Evolutionary conservation across 2,329 filamentous ascomycete species (phyloP).

Genomic region (Aspergillus sp.): DNA sequence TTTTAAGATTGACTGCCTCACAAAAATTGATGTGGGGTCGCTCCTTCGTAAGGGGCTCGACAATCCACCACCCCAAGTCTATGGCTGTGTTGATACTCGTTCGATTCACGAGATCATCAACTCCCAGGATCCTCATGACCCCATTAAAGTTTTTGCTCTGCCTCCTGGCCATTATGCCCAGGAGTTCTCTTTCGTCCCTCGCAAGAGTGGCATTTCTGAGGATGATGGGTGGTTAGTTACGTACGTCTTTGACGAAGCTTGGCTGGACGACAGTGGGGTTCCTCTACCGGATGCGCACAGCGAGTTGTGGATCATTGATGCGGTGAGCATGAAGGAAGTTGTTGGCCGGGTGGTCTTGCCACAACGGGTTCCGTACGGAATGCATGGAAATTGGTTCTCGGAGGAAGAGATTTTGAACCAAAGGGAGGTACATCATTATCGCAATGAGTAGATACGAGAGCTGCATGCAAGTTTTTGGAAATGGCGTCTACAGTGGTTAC

Average conservation of each 20-base stretch:
- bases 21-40: slow-evolving; percentile 8
- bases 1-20: slow-evolving; percentile 13
- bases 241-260: slow-evolving; percentile 70
- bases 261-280: slow-evolving; percentile 56
- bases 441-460: background rate
- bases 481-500: no score
- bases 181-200: slow-evolving; percentile 66
- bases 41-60: slow-evolving; percentile 51
- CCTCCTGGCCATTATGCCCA: slow-evolving; percentile 65
- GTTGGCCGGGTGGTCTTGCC: slow-evolving; percentile 61
- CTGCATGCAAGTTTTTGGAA: no score
- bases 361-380: slow-evolving; percentile 68
- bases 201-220: slow-evolving; percentile 48
- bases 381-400: slow-evolving; percentile 66
- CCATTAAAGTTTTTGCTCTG: slow-evolving; percentile 64
- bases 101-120: slow-evolving; percentile 56
- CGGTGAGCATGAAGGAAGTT: slow-evolving; percentile 58
- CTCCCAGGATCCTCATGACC: slow-evolving; percentile 51
- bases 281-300: slow-evolving; percentile 52
- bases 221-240: slow-evolving; percentile 69
- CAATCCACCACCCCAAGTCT: slow-evolving; percentile 52
- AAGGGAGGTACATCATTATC: slow-evolving; percentile 3
- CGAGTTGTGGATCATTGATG: slow-evolving; percentile 71
- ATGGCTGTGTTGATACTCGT: slow-evolving; percentile 64
- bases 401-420: slow-evolving; percentile 56